Base-by-base conservation (phyloP, 176 grass and related monocot species). In the Pharus latifolius region DNA sequence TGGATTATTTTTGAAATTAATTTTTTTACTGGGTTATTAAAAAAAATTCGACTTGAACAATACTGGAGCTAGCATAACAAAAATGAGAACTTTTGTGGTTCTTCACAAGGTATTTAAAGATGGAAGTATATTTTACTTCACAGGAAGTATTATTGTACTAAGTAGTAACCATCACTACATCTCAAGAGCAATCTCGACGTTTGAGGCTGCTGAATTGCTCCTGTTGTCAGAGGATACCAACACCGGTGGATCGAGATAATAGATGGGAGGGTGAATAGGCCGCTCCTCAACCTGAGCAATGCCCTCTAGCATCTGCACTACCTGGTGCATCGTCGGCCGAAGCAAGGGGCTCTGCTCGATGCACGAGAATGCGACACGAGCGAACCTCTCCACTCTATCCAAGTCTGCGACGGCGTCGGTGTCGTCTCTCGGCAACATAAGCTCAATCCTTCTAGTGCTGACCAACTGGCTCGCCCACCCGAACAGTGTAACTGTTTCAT, bases 281-380 rank as follows among this genome's bases (percentile, higher is more conserved):
- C 33, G 31, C 20, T 8, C 18, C 59, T 40, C 10, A 16, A 28
- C 25, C 52, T 29, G 52, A 29, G 13, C 25, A 13, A 2, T 26
- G 10, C 27, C 6, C 44, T 52, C 65, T 3, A 77, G 12, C 49
- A 77, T 44, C 37, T 66, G 61, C 13, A 77, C 61, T 13, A 34
- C 73, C 5, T 40, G 49, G 48, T 31, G 60, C 74, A 76, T 76
- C 10, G 23, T 75, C 32, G 32, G 46, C 5, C 72, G 72, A 10
- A 64, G 22, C 17, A 7, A 0, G 0, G 73, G 73, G 6, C 64
- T 76, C 0, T 5, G 47, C 15, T 76, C 60, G 17, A 76, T 54
- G 48, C 46, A 76, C 73, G 22, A 42, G 32, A 75, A 14, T 1
- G 59, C 73, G 6, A 75, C 33, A 2, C 47, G 59, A 12, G 18